Conservation (phyloP, 352 stramenopile genomes). For the Phytophthora nicotianae region DNA sequence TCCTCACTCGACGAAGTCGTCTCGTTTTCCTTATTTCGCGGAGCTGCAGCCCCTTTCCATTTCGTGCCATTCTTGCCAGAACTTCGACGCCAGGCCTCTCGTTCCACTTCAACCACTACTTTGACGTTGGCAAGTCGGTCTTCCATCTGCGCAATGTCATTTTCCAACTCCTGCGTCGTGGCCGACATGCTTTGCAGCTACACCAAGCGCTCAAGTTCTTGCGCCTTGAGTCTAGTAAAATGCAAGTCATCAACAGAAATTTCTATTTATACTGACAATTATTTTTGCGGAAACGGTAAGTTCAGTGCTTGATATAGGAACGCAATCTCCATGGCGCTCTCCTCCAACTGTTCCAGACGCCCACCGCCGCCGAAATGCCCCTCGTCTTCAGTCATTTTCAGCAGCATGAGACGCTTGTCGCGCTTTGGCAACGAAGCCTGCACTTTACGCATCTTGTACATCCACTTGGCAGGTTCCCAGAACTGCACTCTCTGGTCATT, state of each 20-base stretch:
- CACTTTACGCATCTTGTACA: slow-evolving; percentile 72
- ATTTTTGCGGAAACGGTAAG: slow-evolving; percentile 48
- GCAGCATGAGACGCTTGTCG: slow-evolving; percentile 46
- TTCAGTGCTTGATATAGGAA: slow-evolving; percentile 79
- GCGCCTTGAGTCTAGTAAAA: too few relatives aligned
- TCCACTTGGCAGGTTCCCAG: slow-evolving; percentile 89
- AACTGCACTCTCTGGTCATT: slow-evolving; percentile 87
- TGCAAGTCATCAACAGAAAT: slow-evolving; percentile 6
- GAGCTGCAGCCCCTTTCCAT: slow-evolving; percentile 54
- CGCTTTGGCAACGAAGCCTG: slow-evolving; percentile 38
- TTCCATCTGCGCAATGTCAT: slow-evolving; percentile 68
- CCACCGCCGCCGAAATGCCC: slow-evolving; percentile 84
- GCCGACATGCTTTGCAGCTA: slow-evolving; percentile 37
- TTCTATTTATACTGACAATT: slow-evolving; percentile 41
- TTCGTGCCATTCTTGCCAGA: slow-evolving; percentile 65
- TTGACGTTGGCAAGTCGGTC: slow-evolving; percentile 59
- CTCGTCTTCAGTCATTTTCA: slow-evolving; percentile 83
- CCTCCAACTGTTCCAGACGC: slow-evolving; percentile 77
- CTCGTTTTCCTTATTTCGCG: slow-evolving; percentile 15
- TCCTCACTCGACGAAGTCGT: slow-evolving; percentile 6
- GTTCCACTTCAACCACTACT: slow-evolving; percentile 56
- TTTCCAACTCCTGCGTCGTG: slow-evolving; percentile 52
- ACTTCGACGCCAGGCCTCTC: slow-evolving; percentile 56
- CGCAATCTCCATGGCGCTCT: slow-evolving; percentile 82
- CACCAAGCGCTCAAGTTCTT: background rate